Conservation (phyloP, 192 early-diverging fungal species). For the Mortierella alpina region DNA sequence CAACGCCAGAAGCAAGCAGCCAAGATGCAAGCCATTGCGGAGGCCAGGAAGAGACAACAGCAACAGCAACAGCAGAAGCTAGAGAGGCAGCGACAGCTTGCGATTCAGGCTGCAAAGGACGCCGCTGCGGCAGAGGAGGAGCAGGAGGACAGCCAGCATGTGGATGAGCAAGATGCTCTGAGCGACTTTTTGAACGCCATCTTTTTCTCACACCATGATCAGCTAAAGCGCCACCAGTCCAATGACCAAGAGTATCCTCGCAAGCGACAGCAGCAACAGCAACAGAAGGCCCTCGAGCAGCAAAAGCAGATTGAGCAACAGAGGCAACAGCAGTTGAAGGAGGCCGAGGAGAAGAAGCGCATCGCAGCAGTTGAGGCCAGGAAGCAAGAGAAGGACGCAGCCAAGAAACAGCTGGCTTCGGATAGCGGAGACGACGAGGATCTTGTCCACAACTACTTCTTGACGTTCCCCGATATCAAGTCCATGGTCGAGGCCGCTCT, state of each 20-base stretch:
- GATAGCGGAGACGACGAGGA: slow-evolving; percentile 12
- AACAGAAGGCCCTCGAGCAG: not conserved
- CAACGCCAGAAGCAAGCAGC: not conserved
- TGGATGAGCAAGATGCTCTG: slow-evolving; percentile 14
- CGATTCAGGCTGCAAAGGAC: slow-evolving; percentile 1
- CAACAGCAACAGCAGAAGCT: slow-evolving; percentile 8
- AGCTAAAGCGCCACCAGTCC: slow-evolving; percentile 40
- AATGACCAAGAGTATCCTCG: slow-evolving; percentile 21
- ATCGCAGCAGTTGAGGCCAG: slow-evolving; percentile 7
- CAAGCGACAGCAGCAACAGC: slow-evolving; percentile 32
- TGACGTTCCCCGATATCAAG: slow-evolving; percentile 40
- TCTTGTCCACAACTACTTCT: slow-evolving; percentile 30
- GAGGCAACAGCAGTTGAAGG: slow-evolving; percentile 3
- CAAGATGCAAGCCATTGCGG: not conserved
- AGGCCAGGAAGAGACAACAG: not conserved
- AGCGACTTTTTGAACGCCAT: slow-evolving; percentile 23
- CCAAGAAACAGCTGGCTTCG: slow-evolving; percentile 3
- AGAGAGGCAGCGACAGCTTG: slow-evolving; percentile 24
- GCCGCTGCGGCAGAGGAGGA: slow-evolving; percentile 3
- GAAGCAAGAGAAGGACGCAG: not conserved
- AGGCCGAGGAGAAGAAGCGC: slow-evolving; percentile 7
- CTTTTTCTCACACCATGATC: slow-evolving; percentile 39
- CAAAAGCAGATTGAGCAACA: slow-evolving; percentile 6
- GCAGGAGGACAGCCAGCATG: not conserved
- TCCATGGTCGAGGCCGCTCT: slow-evolving; percentile 42